Base-by-base conservation (phyloP, 352 stramenopile genomes). In the Globisporangium uncinulatum region DNA sequence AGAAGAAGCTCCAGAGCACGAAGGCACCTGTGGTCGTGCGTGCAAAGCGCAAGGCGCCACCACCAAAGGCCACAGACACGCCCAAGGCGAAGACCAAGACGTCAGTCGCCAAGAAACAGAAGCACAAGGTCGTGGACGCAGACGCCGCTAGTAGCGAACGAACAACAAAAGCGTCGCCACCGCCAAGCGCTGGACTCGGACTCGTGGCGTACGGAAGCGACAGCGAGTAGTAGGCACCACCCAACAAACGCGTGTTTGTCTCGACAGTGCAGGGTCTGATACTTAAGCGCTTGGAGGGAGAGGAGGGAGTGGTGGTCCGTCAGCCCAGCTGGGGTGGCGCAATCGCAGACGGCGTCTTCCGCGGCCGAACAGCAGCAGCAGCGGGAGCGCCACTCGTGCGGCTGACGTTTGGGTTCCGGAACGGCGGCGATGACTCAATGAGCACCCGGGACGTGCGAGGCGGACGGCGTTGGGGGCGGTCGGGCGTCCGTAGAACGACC, bases 401-500 rank as follows among this genome's bases (percentile, higher is more conserved):
- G 63, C 24, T 50, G 55, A 71, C 14, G 69, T 73, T 39, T 17
- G 65, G 71, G 44, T 73, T 81, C 9, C 76, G 76, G 6, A 95
- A 69, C 46, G 85, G 85, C 19, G 85, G 85, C 8, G 85, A 95
- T 10, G 85, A 83, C 58, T 80, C 81, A 3, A 95, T 73, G 20
- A 91, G 61, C 9, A 95, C 71, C 2, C 79, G 70, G 9, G 66
- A 68, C 9, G 69, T 65, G 42, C 69, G 67, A 31, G 59, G 67
- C 51, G 69, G 61, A 6, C 69, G 63, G n/a, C 81, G 66, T 24
- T 87, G 83, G 10, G 85, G 83, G 43, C 83, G 76, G 54, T 95
- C 85, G 1, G 85, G 85, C 20, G 85, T 95, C 32, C 83, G 70
- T 74, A 91, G 87, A 15, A 95, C 74, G 4, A 92, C 61, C 4